phyloP scores from a whole-genome alignment of 2,329 filamentous ascomycete species.

The Thelonectria olida region DNA sequence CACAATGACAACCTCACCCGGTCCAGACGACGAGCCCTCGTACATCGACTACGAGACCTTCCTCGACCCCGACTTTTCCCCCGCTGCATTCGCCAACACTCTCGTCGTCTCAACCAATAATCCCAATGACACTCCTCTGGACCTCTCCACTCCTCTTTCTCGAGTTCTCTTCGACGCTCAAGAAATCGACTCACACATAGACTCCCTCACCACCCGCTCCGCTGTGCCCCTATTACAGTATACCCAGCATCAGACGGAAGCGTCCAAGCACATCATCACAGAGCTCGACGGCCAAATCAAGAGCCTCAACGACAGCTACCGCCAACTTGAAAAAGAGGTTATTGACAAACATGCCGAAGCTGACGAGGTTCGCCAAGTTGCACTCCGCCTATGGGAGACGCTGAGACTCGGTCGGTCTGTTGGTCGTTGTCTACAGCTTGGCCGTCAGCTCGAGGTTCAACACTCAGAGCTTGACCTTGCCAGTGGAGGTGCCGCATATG shows the following conservation, averaged over 20 bases:
- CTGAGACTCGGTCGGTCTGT: slow-evolving; percentile 80
- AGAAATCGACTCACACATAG: slow-evolving; percentile 95
- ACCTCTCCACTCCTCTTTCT: slow-evolving; percentile 93
- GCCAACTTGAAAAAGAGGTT: slow-evolving; percentile 86
- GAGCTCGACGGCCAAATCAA: slow-evolving; percentile 84
- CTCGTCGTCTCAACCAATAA: slow-evolving; percentile 93
- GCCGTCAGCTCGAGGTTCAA: slow-evolving; percentile 87
- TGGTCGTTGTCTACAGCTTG: slow-evolving; percentile 80
- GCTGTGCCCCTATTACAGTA: slow-evolving; percentile 83
- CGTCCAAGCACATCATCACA: slow-evolving; percentile 76
- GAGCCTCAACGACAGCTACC: slow-evolving; percentile 84
- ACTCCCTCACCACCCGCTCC: slow-evolving; percentile 84
- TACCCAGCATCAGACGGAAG: slow-evolving; percentile 77
- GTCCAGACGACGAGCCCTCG: slow-evolving; percentile 67
- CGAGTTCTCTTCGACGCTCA: slow-evolving; percentile 96
- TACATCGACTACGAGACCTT: slow-evolving; percentile 98
- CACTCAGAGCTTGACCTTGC: slow-evolving; percentile 66
- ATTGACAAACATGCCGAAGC: slow-evolving; percentile 86
- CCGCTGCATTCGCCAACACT: slow-evolving; percentile 84
- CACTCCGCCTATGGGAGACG: slow-evolving; percentile 82
- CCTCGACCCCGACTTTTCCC: slow-evolving; percentile 82
- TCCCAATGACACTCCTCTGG: slow-evolving; percentile 85
- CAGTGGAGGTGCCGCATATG: slow-evolving; percentile 45
- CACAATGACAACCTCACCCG: slow-evolving; percentile 21
- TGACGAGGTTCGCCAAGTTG: slow-evolving; percentile 81